A percentile compares a stretch with the other conserved stretches of the same genome.
Evolutionary conservation across 148 eudicot genomes (phyloP).

Genomic region (Gaultheria prostrata): DNA sequence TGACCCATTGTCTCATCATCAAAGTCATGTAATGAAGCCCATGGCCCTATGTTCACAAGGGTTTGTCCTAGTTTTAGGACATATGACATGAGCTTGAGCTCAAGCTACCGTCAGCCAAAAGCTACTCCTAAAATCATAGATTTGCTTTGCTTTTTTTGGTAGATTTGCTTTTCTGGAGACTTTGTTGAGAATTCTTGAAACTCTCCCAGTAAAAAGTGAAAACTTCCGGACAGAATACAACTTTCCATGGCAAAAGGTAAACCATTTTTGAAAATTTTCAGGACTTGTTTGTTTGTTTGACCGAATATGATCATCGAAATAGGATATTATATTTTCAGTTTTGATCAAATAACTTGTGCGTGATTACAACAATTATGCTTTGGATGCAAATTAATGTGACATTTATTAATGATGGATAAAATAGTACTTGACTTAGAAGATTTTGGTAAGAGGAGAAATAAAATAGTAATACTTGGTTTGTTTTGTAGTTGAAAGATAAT

Average conservation of each 20-base stretch:
- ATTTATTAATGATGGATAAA: too few relatives aligned
- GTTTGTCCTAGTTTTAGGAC: background rate
- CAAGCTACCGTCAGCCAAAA: background rate
- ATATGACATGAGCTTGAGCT: background rate
- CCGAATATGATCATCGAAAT: too few relatives aligned
- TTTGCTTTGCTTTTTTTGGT: background rate
- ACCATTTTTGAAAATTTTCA: background rate
- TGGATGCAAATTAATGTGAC: too few relatives aligned
- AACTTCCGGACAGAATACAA: background rate
- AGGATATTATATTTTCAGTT: too few relatives aligned
- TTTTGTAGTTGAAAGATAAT: too few relatives aligned
- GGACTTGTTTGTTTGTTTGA: background rate
- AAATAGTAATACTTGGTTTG: too few relatives aligned
- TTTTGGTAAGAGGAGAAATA: too few relatives aligned
- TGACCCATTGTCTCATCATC: background rate
- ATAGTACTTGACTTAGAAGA: too few relatives aligned
- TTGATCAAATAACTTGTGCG: too few relatives aligned
- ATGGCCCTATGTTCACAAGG: background rate
- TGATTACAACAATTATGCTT: too few relatives aligned
- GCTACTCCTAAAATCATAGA: background rate
- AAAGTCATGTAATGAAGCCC: background rate
- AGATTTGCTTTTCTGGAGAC: background rate
- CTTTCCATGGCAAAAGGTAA: too few relatives aligned
- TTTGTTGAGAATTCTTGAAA: background rate
- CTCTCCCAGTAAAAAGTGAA: background rate